Conservation (phyloP, 2,329 filamentous ascomycete species). For the Fonsecaea pedrosoi region DNA sequence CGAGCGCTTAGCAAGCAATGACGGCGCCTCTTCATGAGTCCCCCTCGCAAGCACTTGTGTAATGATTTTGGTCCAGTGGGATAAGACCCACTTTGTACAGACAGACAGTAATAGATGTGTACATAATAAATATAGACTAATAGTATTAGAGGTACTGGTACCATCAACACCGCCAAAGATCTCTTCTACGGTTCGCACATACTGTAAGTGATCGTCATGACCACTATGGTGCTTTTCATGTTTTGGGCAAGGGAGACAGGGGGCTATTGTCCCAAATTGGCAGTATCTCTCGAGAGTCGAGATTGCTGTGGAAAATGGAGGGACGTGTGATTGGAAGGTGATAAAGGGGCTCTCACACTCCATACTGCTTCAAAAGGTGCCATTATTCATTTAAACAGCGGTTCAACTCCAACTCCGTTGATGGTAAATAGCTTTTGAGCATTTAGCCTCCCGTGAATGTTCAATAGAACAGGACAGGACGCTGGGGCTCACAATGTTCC, state of each 20-base stretch:
- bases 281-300: slow-evolving; percentile 8
- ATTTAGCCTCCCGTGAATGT: too few relatives aligned
- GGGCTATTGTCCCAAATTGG: slow-evolving; percentile 2
- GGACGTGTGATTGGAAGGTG: too few relatives aligned
- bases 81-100: neutral
- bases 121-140: neutral
- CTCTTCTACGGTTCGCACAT: too few relatives aligned
- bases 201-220: too few relatives aligned
- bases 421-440: too few relatives aligned
- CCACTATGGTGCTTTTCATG: neutral
- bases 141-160: neutral
- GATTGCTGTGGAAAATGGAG: too few relatives aligned
- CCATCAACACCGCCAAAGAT: neutral
- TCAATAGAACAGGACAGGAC: too few relatives aligned
- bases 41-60: too few relatives aligned
- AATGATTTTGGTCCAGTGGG: neutral
- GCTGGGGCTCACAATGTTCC: slow-evolving; percentile 1
- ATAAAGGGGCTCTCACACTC: neutral
- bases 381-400: too few relatives aligned
- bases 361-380: too few relatives aligned
- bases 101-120: neutral
- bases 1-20: neutral
- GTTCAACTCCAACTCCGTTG: too few relatives aligned
- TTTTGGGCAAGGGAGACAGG: neutral
- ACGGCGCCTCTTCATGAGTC: neutral